phyloP scores from a whole-genome alignment of 2,329 filamentous ascomycete species.

The Exserohilum rostratum region DNA sequence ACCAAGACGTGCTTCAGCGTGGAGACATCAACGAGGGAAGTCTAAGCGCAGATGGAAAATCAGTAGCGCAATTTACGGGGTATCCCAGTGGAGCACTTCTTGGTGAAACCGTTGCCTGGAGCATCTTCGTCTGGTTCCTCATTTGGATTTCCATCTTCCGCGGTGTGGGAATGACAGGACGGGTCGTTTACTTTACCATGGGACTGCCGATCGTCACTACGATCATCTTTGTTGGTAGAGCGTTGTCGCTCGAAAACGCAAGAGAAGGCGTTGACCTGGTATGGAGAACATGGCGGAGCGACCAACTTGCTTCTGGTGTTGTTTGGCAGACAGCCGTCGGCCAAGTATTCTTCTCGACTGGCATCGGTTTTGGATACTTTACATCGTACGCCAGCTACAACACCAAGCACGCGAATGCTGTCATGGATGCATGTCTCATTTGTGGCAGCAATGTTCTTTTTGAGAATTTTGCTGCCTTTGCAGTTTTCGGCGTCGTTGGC shows the following conservation, averaged over 20 bases:
- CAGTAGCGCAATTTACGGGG: constrained; percentile 52
- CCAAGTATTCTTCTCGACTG: constrained; percentile 66
- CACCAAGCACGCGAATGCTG: constrained; percentile 62
- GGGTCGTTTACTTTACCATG: constrained; percentile 68
- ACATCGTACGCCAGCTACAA: constrained; percentile 66
- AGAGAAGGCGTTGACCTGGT: constrained; percentile 58
- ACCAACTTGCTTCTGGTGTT: constrained; percentile 57
- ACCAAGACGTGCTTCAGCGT: constrained; percentile 57
- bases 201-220: constrained; percentile 63
- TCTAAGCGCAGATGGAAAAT: constrained; percentile 43
- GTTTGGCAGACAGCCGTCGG: constrained; percentile 67
- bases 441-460: constrained; percentile 63
- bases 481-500: constrained; percentile 64
- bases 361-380: constrained; percentile 63
- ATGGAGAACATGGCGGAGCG: constrained; percentile 58
- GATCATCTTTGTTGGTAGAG: constrained; percentile 62
- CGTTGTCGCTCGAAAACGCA: constrained; percentile 61
- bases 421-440: constrained; percentile 64
- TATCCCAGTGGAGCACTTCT: constrained; percentile 58
- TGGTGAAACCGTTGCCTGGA: constrained; percentile 65
- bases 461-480: constrained; percentile 59
- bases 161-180: constrained; percentile 63
- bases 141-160: constrained; percentile 66
- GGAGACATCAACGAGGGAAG: constrained; percentile 49
- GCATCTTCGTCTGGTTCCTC: constrained; percentile 64